Evolutionary conservation across 805 yeast species (phyloP), one percentile per base, ranked within the genome.

Genomic region (Limtongozyma cylindracea): DNA sequence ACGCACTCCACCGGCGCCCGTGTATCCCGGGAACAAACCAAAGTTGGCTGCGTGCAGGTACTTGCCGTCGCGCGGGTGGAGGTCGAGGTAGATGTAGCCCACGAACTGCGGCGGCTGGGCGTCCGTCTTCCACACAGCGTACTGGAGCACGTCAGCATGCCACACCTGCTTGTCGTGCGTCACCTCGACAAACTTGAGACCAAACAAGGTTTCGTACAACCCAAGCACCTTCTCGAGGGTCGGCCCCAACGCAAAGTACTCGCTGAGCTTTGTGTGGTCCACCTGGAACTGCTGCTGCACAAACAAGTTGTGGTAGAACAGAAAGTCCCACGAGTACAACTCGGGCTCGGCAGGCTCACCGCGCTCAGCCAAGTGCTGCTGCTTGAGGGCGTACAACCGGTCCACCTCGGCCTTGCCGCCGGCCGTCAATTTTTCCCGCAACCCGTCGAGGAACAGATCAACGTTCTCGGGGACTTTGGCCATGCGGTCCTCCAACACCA

Each of bases 11-110:
- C 53, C 51, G 16, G 44, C 39, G 28, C 55, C 55, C 12, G 43
- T 13, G 15, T 13, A 13, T 6, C 15, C 15, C 6, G 15, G 6
- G 6, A 5, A 5, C 22, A 73, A 40, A 10, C 68, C 69, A 37
- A 77, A 76, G 38, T 71, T 71, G 5, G 92, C 92, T 20, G 91
- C 91, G 40, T 77, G 92, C 2, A 80, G 74, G 44, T 73, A 77
- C 41, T 77, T 77, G 33, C 84, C 84, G 25, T 67, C 71, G 37
- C 92, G 60, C 30, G 91, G 91, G 40, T 73, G 82, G 35, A 76
- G 47, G 41, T 77, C 92, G 29, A 77, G 63, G 43, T 66, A 71
- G 20, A 77, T 44, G 61, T 74, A 70, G 15, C 92, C 92, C 26
- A 63, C 57, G 44, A 77, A 76, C 27, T 52, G 57, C 2, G 27